Percentiles rank a stretch among this genome's conserved stretches.
Evolutionary conservation across 371 early-diverging fungal species (phyloP).

Genomic region (Mucor circinelloides): DNA sequence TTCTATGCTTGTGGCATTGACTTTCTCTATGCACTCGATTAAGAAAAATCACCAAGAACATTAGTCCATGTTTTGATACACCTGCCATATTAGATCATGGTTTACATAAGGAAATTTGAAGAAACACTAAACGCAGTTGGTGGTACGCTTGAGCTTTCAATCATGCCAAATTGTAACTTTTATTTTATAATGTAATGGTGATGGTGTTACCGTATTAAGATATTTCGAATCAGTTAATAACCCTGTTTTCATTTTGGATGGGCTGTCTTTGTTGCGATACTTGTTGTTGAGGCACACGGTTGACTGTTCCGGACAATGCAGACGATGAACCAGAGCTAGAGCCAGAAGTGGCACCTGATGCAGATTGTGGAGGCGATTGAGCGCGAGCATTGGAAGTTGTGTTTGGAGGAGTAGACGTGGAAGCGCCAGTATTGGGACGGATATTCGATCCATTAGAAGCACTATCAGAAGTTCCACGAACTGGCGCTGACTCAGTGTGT

Average conservation of each 20-base stretch:
- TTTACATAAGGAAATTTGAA: too few species aligned
- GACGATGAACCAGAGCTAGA: neutral
- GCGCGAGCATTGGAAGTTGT: neutral
- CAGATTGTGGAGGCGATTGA: neutral
- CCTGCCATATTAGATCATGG: too few species aligned
- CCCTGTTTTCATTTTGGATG: neutral
- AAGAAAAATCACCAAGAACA: too few species aligned
- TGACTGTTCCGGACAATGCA: neutral
- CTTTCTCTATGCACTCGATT: too few species aligned
- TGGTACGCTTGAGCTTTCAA: too few species aligned
- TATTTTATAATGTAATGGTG: neutral
- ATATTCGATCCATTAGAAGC: neutral
- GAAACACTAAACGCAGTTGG: too few species aligned
- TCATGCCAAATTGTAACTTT: too few species aligned
- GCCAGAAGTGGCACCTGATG: neutral
- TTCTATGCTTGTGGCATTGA: too few species aligned
- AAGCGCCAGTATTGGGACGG: neutral
- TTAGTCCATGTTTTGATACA: too few species aligned
- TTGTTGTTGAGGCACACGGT: neutral
- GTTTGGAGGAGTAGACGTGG: neutral
- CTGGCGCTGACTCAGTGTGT: neutral
- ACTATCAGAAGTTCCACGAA: neutral
- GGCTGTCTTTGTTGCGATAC: neutral
- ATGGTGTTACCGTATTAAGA: neutral
- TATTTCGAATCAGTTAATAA: neutral